These are phyloP conservation scores for Populus nigra DNA, from an alignment of 345 rosid species.

Conservation along the genomic window DNA sequence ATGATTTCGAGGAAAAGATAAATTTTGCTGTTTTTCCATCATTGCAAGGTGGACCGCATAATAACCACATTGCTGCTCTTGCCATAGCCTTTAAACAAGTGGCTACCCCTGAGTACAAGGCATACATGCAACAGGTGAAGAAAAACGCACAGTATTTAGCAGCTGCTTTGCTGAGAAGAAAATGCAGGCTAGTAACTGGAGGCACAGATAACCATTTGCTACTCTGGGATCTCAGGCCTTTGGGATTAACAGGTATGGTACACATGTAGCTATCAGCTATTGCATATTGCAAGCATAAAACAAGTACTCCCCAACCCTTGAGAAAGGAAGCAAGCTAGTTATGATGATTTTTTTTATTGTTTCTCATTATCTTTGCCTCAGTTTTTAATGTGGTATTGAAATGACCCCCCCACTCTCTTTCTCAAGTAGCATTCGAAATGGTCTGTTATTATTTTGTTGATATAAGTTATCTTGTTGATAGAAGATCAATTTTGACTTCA, in stretches of 20 bases:
- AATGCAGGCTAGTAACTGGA: conserved; percentile 84
- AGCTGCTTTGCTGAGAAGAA: conserved; percentile 65
- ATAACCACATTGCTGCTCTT: conserved; percentile 98
- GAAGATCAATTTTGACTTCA: no score
- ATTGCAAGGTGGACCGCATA: conserved; percentile 96
- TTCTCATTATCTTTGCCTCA: no score
- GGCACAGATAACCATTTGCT: conserved; percentile 96
- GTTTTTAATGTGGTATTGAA: no score
- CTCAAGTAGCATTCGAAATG: no score
- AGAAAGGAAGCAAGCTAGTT: neutral
- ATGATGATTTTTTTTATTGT: neutral
- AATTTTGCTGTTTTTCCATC: conserved; percentile 87
- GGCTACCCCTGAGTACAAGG: conserved; percentile 74
- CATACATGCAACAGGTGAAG: conserved; percentile 91
- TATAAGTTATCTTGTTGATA: no score
- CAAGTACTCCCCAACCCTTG: neutral
- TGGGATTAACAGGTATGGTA: conserved; percentile 72
- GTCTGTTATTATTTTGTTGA: no score
- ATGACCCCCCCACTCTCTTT: no score
- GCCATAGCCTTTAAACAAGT: conserved; percentile 93
- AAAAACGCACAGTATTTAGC: conserved; percentile 87
- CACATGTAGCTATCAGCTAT: neutral
- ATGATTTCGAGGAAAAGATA: conserved; percentile 85
- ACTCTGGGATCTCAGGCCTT: conserved; percentile 84
- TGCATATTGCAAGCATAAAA: neutral